phyloP scores from a whole-genome alignment of 257 asterid species.

The Solanum sejunctum region DNA sequence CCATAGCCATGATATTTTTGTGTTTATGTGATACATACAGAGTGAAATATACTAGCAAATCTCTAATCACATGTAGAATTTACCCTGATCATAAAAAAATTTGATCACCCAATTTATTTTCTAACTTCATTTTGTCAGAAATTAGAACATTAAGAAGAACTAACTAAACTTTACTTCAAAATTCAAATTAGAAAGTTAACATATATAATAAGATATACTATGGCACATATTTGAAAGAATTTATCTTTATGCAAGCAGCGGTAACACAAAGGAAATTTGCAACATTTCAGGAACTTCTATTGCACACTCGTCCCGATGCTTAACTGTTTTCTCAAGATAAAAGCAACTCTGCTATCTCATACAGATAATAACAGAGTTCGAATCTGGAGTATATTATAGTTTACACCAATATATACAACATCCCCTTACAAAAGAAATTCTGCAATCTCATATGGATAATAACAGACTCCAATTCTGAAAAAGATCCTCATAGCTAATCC shows the following conservation, averaged over 20 bases:
- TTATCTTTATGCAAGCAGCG: not conserved
- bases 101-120: not conserved
- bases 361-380: not conserved
- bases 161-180: not conserved
- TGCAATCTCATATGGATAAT: not conserved
- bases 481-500: not conserved
- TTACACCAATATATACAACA: not conserved
- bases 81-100: not conserved
- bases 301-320: not conserved
- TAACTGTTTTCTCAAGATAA: not conserved
- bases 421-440: not conserved
- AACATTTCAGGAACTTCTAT: not conserved
- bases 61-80: not conserved
- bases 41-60: not conserved
- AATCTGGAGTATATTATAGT: not conserved
- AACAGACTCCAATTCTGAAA: not conserved
- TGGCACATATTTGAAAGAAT: not conserved
- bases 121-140: not conserved
- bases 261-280: not conserved
- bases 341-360: not conserved
- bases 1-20: not conserved
- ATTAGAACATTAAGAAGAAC: not conserved
- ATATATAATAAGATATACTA: not conserved
- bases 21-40: not conserved
- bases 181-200: not conserved